These are phyloP conservation scores for Leishmania martiniquensis DNA, from an alignment of 208 protist species.

Conservation along the genomic window DNA sequence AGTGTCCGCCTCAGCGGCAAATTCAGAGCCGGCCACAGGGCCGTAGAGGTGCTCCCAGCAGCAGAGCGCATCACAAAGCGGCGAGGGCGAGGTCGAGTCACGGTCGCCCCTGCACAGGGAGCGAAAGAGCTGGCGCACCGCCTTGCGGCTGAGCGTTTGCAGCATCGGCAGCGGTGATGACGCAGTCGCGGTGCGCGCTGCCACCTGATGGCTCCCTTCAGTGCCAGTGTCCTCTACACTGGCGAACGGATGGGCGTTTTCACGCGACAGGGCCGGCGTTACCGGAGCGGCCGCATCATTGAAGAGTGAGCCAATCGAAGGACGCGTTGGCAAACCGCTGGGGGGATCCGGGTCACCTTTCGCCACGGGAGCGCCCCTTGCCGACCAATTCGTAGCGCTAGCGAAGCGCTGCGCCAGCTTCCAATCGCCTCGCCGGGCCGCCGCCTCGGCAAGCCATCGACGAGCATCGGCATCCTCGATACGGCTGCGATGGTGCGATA, in stretches of 20 bases:
- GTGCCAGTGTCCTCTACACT: not conserved
- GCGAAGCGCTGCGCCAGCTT: conserved; percentile 19
- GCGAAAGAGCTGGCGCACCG: conserved; percentile 34
- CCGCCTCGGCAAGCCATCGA: conserved; percentile 71
- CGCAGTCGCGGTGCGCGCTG: not conserved
- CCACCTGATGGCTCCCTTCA: not conserved
- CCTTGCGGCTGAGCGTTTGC: conserved; percentile 15
- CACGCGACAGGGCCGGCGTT: not conserved
- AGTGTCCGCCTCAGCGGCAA: not conserved
- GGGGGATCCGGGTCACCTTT: not conserved
- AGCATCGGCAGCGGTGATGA: conserved; percentile 4
- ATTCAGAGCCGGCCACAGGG: not conserved
- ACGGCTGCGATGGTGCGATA: conserved; percentile 1
- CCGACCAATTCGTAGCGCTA: not conserved
- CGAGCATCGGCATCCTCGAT: conserved; percentile 36
- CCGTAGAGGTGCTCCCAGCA: conserved; percentile 40
- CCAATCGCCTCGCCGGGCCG: conserved; percentile 66
- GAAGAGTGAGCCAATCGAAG: conserved; percentile 27
- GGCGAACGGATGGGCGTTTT: not conserved
- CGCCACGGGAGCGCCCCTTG: not conserved
- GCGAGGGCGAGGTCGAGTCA: not conserved
- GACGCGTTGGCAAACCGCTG: not conserved
- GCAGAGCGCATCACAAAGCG: conserved; percentile 8
- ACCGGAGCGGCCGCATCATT: not conserved
- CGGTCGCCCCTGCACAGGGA: conserved; percentile 12